Base-by-base conservation (phyloP, 345 rosid species). In the Murraya paniculata region DNA sequence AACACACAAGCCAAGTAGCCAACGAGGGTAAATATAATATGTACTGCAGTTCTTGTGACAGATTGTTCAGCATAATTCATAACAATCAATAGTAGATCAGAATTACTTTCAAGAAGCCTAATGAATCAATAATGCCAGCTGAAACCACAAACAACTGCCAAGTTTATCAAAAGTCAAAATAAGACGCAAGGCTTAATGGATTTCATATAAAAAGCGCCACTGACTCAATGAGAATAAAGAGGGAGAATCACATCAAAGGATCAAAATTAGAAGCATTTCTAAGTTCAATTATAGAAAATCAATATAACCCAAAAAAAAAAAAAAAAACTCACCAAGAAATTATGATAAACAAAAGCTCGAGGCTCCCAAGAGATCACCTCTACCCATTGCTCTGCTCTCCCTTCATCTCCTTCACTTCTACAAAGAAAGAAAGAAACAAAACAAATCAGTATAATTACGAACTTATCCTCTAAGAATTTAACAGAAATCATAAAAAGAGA, bases 311-410 rank as follows among this genome's bases (percentile, higher is more conserved):
- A 16, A 58, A 55, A 66, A 45, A 27, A 39, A 45, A 22, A 56
- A 33, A 10, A 13, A 57, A 73, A 75, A 28, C 94, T 89, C 35
- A 96, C 98, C 95, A 96, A 83, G 75, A 96, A 94, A 84, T 93
- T 95, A 80, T 90, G 99, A 84, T 92, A 92, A 67, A 95, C 45
- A 81, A 85, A 87, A 69, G 97, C 97, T 68, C 97, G 86, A 82
- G 99, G 98, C 84, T 93, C 98, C 97, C 98, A 95, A 0, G 97
- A 95, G 84, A 95, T 88, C 53, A 94, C 86, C 81, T 95, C 98
- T 33, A 86, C 95, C 98, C 97, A 92, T 65, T 81, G 91, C 82
- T 90, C 95, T 24, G 78, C 85, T 82, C 78, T 79, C 64, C 84
- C 87, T 27, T 83, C 93, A 76, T 85, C 93, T 13, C 59, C 88